These are phyloP conservation scores for Oryza officinalis DNA, from an alignment of 176 grass and related monocot species.

Conservation along the genomic window DNA sequence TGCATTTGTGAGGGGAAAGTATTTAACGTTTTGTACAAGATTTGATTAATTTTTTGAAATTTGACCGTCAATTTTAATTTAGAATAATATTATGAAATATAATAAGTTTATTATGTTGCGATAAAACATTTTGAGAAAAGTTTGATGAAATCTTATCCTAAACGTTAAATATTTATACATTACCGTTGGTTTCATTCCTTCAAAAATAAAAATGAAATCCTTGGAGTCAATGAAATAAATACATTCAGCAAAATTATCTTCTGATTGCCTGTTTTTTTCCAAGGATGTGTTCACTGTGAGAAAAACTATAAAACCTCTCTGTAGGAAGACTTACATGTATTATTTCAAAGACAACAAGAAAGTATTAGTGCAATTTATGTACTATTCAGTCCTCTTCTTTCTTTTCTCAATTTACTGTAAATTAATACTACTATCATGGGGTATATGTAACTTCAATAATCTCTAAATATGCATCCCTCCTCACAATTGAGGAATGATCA, in stretches of 20 bases:
- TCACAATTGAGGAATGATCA: constrained; percentile 27
- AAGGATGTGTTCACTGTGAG: neutral
- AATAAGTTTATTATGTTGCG: no score
- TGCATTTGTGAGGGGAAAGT: no score
- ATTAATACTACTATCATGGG: constrained; percentile 5
- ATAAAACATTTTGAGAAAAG: no score
- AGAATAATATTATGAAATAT: no score
- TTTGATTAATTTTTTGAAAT: no score
- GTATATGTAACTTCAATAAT: constrained; percentile 25
- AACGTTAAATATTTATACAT: no score
- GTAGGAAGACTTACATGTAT: constrained; percentile 11
- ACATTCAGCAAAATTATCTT: neutral
- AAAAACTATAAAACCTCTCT: neutral
- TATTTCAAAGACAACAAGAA: constrained; percentile 4
- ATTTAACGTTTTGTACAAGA: no score
- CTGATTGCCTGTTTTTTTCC: neutral
- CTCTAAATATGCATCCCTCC: constrained; percentile 17
- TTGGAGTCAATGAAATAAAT: neutral
- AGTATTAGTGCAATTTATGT: neutral
- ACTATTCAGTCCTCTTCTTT: neutral
- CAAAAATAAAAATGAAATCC: neutral
- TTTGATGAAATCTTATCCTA: no score
- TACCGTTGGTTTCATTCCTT: no score
- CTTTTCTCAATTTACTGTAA: constrained; percentile 19
- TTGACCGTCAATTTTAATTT: no score